Evolutionary conservation across 148 eudicot species (phyloP).

Genomic region (Rheum nobile): DNA sequence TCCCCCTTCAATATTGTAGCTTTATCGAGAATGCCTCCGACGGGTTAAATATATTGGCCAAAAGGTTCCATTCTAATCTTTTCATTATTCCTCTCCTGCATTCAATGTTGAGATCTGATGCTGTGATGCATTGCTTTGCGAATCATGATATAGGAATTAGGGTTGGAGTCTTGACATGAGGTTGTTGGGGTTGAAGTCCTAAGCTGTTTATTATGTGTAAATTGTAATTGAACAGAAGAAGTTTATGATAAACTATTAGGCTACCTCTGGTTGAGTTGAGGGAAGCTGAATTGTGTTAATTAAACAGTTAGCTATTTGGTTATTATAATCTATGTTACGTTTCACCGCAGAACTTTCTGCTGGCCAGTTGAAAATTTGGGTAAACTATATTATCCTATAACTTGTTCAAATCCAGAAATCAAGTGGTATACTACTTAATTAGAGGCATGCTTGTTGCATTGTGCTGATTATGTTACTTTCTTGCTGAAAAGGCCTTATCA

Average conservation of each 20-base stretch:
- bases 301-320: no score
- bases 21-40: conserved; percentile 79
- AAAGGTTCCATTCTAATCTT: conserved; percentile 1
- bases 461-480: not conserved
- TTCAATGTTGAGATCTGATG: not conserved
- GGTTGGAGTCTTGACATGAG: not conserved
- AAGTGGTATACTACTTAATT: not conserved
- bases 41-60: conserved; percentile 29
- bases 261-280: not conserved
- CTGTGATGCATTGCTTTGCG: not conserved
- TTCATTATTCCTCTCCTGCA: not conserved
- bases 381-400: not conserved
- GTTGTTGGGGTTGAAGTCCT: not conserved
- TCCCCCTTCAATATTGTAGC: no score
- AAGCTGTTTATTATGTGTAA: not conserved
- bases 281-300: no score
- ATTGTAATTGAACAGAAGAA: not conserved
- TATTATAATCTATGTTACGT: no score
- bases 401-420: not conserved
- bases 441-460: no score
- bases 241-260: not conserved
- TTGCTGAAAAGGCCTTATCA: no score
- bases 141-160: not conserved
- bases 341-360: no score
- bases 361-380: not conserved